Evolutionary conservation across 345 rosid species (phyloP).

Genomic region (Linum tenue): DNA sequence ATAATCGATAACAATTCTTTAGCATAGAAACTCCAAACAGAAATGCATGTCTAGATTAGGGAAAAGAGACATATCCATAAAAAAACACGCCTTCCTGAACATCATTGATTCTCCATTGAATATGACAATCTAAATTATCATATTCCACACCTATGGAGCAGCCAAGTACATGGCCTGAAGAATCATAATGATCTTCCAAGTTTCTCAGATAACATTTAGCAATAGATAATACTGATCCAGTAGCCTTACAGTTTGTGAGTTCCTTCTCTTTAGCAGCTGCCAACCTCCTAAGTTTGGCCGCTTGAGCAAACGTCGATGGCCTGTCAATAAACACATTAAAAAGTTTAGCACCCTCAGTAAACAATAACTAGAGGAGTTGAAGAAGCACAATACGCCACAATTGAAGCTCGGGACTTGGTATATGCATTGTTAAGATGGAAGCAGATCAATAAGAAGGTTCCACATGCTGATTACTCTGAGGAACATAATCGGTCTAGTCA

Average conservation of each 20-base stretch:
- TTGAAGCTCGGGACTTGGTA: not conserved
- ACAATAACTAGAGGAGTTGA: not conserved
- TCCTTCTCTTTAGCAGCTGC: slow-evolving; percentile 88
- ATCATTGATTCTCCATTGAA: too few species aligned
- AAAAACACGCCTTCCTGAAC: too few species aligned
- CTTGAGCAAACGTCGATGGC: slow-evolving; percentile 88
- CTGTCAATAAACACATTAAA: slow-evolving; percentile 18
- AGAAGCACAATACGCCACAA: not conserved
- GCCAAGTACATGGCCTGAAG: not conserved
- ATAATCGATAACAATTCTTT: not conserved
- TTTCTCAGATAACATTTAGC: not conserved
- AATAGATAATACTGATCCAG: not conserved
- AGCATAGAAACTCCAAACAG: too few species aligned
- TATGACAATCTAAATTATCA: too few species aligned
- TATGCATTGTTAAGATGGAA: not conserved
- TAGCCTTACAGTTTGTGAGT: slow-evolving; percentile 52
- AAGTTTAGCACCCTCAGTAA: not conserved
- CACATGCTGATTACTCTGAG: not conserved
- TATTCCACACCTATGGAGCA: too few species aligned
- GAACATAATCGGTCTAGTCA: not conserved
- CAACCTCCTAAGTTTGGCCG: slow-evolving; percentile 59
- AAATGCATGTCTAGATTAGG: too few species aligned
- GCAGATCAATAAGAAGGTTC: not conserved
- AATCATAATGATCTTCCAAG: not conserved
- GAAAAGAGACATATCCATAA: too few species aligned